A percentile compares a stretch with the other conserved stretches of the same genome.
phyloP scores from a whole-genome alignment of 352 stramenopile genomes.

The Pythium pyrilobum region DNA sequence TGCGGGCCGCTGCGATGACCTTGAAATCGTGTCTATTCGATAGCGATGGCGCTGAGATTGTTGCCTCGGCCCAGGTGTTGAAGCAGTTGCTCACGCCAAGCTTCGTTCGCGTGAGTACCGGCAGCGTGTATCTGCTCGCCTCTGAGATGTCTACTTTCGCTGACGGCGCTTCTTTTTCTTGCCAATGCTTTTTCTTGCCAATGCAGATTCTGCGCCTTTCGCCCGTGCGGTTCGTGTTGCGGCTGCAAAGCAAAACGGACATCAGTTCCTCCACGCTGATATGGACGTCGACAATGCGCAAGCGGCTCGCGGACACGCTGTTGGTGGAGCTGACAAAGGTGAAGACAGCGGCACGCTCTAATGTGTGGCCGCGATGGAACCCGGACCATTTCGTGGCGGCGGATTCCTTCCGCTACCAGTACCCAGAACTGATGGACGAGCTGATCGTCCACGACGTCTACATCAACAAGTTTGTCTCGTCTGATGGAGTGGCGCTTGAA shows the following conservation, averaged over 20 bases:
- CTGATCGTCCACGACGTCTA: slow-evolving; percentile 80
- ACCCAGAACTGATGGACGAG: slow-evolving; percentile 65
- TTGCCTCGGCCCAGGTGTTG: slow-evolving; percentile 41
- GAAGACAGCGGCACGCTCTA: slow-evolving; percentile 39
- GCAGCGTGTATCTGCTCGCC: background rate
- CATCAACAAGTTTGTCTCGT: slow-evolving; percentile 71
- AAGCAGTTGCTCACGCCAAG: slow-evolving; percentile 77
- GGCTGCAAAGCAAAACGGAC: slow-evolving; percentile 56
- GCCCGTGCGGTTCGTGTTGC: slow-evolving; percentile 52
- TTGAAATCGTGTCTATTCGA: slow-evolving; percentile 52
- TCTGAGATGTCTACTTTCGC: no score
- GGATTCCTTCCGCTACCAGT: slow-evolving; percentile 84
- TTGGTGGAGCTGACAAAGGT: slow-evolving; percentile 57
- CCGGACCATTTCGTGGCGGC: slow-evolving; percentile 81
- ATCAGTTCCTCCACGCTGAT: slow-evolving; percentile 62
- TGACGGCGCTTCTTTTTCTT: no score
- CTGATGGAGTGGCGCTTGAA: slow-evolving; percentile 46
- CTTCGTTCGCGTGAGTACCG: slow-evolving; percentile 54
- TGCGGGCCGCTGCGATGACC: slow-evolving; percentile 51
- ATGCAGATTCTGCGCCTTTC: slow-evolving; percentile 53
- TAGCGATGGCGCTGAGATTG: slow-evolving; percentile 28
- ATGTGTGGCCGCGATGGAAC: slow-evolving; percentile 72
- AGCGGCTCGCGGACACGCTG: slow-evolving; percentile 48
- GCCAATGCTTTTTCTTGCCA: background rate
- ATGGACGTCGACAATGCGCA: slow-evolving; percentile 69